These are phyloP conservation scores for Centaurea solstitialis DNA, from an alignment of 129 eudicot genomes.

Conservation along the genomic window DNA sequence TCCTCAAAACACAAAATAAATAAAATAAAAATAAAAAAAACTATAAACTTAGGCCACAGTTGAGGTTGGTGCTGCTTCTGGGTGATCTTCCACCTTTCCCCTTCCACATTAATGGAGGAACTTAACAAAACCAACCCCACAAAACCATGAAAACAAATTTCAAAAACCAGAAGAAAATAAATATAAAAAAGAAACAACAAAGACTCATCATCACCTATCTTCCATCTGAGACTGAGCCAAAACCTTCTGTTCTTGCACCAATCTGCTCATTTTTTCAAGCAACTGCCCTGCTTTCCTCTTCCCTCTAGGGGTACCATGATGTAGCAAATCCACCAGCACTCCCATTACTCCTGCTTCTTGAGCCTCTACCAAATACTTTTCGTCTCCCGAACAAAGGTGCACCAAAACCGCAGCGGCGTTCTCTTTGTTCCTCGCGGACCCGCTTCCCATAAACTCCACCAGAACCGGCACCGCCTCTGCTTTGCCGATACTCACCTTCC, in stretches of 20 bases:
- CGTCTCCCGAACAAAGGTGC: conserved; percentile 64
- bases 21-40: conserved; percentile 11
- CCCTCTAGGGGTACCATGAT: conserved; percentile 68
- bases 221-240: conserved; percentile 31
- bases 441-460: conserved; percentile 57
- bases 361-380: conserved; percentile 45
- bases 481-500: conserved; percentile 58
- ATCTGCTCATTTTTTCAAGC: conserved; percentile 62
- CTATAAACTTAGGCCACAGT: conserved; percentile 28
- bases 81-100: conserved; percentile 65
- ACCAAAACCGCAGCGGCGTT: conserved; percentile 78
- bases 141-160: not conserved
- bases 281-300: conserved; percentile 64
- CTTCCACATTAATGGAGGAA: conserved; percentile 14
- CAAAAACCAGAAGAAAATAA: conserved; percentile 14
- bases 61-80: not conserved
- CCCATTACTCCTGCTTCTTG: conserved; percentile 57
- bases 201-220: conserved; percentile 11
- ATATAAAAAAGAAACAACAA: too few relatives aligned
- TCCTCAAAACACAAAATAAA: conserved; percentile 9
- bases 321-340: conserved; percentile 45
- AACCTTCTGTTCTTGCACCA: conserved; percentile 46
- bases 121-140: conserved; percentile 25
- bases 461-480: conserved; percentile 67
- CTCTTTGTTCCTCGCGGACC: conserved; percentile 76